These are phyloP conservation scores for Nyssa sinensis DNA, from an alignment of 148 eudicot species.

Conservation along the genomic window DNA sequence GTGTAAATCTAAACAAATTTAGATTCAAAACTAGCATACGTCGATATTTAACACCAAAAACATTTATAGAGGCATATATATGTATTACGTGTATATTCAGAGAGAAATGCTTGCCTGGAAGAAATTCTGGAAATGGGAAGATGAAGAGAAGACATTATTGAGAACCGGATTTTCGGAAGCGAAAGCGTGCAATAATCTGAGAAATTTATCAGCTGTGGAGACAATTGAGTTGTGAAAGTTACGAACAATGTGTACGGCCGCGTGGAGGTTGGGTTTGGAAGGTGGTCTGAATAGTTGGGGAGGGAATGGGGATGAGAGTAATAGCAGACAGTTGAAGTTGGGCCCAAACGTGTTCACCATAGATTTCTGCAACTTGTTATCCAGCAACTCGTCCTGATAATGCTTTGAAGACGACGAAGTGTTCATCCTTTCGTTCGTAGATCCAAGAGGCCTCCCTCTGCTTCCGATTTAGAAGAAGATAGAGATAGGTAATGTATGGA, in stretches of 20 bases:
- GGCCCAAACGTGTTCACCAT: not conserved
- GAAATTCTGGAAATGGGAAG: slow-evolving; percentile 46
- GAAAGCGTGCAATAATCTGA: slow-evolving; percentile 35
- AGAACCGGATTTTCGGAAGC: slow-evolving; percentile 57
- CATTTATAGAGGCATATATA: not conserved
- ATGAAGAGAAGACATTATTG: slow-evolving; percentile 40
- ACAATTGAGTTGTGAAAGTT: slow-evolving; percentile 45
- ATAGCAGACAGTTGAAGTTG: slow-evolving; percentile 4
- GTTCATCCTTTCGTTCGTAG: no score
- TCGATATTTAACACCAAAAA: no score
- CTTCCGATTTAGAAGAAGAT: not conserved
- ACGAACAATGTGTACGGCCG: slow-evolving; percentile 23
- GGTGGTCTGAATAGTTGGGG: slow-evolving; percentile 37
- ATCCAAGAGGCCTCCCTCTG: not conserved
- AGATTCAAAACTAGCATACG: no score
- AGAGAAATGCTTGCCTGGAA: slow-evolving; percentile 46
- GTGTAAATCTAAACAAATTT: no score
- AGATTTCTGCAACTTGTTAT: not conserved
- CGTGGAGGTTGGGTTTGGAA: slow-evolving; percentile 12
- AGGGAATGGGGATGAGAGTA: slow-evolving; percentile 23
- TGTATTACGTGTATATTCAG: no score
- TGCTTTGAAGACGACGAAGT: slow-evolving; percentile 17
- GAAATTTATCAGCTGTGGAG: slow-evolving; percentile 41
- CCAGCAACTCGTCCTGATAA: no score
- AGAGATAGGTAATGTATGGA: not conserved